Conservation (phyloP, 2,329 filamentous ascomycete species). For the Claviceps spartinae region DNA sequence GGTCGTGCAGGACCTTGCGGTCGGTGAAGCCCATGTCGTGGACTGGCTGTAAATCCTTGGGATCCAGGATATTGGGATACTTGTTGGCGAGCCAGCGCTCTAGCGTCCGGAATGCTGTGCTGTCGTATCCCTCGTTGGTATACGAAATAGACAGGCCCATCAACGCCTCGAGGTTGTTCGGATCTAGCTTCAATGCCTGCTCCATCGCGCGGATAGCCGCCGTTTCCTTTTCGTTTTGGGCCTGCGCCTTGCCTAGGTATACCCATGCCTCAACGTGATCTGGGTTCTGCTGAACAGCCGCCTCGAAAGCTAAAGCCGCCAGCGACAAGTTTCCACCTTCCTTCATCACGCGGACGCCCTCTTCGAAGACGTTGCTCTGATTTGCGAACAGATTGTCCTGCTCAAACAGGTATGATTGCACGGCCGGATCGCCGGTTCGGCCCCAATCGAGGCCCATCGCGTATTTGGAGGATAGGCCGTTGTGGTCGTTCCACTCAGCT, state of each 20-base stretch:
- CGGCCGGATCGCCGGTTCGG: constrained; percentile 56
- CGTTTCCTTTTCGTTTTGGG: constrained; percentile 96
- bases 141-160: constrained; percentile 96
- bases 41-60: constrained; percentile 56
- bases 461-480: constrained; percentile 42
- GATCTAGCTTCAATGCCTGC: constrained; percentile 76
- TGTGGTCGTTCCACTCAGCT: constrained; percentile 58
- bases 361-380: constrained; percentile 73
- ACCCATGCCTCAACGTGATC: constrained; percentile 89
- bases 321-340: constrained; percentile 89
- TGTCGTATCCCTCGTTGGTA: constrained; percentile 97
- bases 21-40: constrained; percentile 92
- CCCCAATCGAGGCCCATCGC: constrained; percentile 45
- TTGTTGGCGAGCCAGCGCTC: constrained; percentile 95
- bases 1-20: constrained; percentile 75
- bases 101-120: constrained; percentile 86
- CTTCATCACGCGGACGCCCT: constrained; percentile 84
- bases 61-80: constrained; percentile 71
- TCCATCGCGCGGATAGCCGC: constrained; percentile 90
- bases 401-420: constrained; percentile 91
- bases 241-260: constrained; percentile 79
- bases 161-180: constrained; percentile 72
- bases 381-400: constrained; percentile 81
- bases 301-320: constrained; percentile 88
- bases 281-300: constrained; percentile 80